phyloP scores from a whole-genome alignment of 768 basidiomycete genomes.

The Tylopilus plumbeoviolaceoides region DNA sequence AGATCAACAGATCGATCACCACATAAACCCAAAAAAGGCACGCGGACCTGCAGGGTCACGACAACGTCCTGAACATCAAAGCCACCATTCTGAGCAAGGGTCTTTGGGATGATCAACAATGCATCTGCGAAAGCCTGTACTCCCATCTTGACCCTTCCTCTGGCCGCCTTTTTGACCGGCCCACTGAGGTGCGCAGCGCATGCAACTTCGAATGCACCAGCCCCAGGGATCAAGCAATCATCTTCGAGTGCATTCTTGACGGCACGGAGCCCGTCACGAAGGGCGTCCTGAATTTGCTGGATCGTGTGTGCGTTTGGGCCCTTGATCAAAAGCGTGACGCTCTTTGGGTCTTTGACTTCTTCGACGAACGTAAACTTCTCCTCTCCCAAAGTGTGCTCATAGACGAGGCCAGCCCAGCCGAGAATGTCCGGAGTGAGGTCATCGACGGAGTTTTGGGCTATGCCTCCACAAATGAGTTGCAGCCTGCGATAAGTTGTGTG shows the following conservation, averaged over 20 bases:
- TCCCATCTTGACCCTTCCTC: conserved; percentile 95
- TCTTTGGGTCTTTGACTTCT: conserved; percentile 92
- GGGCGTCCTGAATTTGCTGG: conserved; percentile 95
- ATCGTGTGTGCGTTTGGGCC: conserved; percentile 96
- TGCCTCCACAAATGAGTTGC: conserved; percentile 91
- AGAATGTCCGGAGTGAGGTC: conserved; percentile 88
- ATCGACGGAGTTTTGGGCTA: conserved; percentile 97
- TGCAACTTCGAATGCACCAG: conserved; percentile 94
- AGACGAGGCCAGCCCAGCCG: conserved; percentile 97
- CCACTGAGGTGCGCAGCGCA: conserved; percentile 82
- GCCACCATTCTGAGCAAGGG: conserved; percentile 91
- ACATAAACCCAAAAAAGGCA: conserved; percentile 2
- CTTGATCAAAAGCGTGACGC: conserved; percentile 94
- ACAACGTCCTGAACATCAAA: conserved; percentile 96
- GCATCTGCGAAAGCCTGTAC: conserved; percentile 97
- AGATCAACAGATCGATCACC: conserved; percentile 13
- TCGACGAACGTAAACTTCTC: conserved; percentile 98
- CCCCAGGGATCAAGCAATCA: conserved; percentile 84
- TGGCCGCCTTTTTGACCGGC: conserved; percentile 76
- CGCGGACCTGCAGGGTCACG: conserved; percentile 77
- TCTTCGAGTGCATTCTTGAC: conserved; percentile 98
- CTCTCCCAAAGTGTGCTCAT: conserved; percentile 98
- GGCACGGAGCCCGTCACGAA: conserved; percentile 92
- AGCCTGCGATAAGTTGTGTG: conserved; percentile 45
- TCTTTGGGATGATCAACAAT: conserved; percentile 92